Base-by-base conservation (phyloP, 495 filamentous ascomycete genomes). In the Sphaerosporella brunnea region DNA sequence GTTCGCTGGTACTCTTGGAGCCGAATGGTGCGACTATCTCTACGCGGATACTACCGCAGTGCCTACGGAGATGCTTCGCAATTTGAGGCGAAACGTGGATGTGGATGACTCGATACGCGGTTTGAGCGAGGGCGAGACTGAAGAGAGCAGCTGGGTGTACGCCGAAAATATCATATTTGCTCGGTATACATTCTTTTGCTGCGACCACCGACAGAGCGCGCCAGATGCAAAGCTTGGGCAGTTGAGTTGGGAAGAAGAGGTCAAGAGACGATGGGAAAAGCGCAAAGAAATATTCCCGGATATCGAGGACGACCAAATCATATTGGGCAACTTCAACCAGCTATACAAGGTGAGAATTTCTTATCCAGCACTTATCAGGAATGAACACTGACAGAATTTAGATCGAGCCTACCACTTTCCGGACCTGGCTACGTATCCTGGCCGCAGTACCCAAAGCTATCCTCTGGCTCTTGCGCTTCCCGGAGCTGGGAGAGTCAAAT, bases 11-110 rank as follows among this genome's bases (percentile, higher is more conserved):
- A 94, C 90, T 1, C 69, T 99, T 7, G 90, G 92, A 9, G 90
- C 90, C 23, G 90, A 96, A 58, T 99, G 90, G 90, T 99, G 90
- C 61, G 90, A 99, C 56, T 99, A 99, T 57, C 75, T 99, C 23
- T 73, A 96, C 23, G 87, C 90, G 2, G 90, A 99, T 56, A 67
- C 79, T 36, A 82, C 83, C 5, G 86, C 90, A 0, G 79, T 99
- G 45, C 92, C 90, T 0, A 70, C 69, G 3, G 75, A 77, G 3
- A 95, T 87, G 4, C 65, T 96, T 45, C 75, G 85, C 19, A 84
- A 84, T 1, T 77, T 75, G 53, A 71, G 83, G 40, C 72, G 73
- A 25, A 93, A 85, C 54, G 62, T 84, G 7, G 73, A 73, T 50
- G 64, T 96, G 9, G 73, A 77, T 15, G 68, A 66, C 15, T 68